Conservation (phyloP, 805 yeast species). For the Hanseniaspora meyeri region DNA sequence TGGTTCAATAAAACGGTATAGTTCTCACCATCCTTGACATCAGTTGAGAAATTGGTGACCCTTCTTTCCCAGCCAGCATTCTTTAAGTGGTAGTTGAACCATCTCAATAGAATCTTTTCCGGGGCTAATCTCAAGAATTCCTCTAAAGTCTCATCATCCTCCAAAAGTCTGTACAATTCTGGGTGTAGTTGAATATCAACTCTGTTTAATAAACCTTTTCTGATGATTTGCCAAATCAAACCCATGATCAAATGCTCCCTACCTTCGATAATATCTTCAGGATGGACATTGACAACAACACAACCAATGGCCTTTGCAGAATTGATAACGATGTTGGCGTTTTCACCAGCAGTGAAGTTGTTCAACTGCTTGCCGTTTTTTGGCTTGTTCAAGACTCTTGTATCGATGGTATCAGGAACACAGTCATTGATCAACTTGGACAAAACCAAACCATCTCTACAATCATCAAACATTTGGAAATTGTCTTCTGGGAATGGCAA, state of each 20-base stretch:
- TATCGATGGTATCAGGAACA: conserved; percentile 95
- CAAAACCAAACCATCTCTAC: conserved; percentile 85
- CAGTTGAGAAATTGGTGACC: conserved; percentile 74
- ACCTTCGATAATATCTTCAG: conserved; percentile 90
- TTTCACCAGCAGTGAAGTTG: conserved; percentile 90
- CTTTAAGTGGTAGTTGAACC: conserved; percentile 93
- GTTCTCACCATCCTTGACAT: conserved; percentile 89
- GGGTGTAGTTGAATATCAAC: conserved; percentile 95
- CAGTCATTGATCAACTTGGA: conserved; percentile 93
- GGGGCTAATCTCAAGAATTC: conserved; percentile 95
- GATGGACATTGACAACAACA: conserved; percentile 92
- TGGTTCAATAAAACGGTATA: conserved; percentile 84
- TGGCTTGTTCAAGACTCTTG: conserved; percentile 87
- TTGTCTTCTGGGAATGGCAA: conserved; percentile 87
- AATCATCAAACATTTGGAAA: conserved; percentile 92
- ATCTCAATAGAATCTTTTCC: conserved; percentile 87
- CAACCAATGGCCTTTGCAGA: conserved; percentile 99
- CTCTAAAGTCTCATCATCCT: conserved; percentile 93
- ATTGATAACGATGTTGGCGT: conserved; percentile 93
- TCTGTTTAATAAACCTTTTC: conserved; percentile 87
- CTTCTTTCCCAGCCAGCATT: conserved; percentile 83
- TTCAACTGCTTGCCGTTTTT: conserved; percentile 69
- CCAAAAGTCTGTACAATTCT: conserved; percentile 83
- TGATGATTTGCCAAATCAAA: conserved; percentile 90
- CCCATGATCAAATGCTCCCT: conserved; percentile 86